Evolutionary conservation across 192 early-diverging fungal genomes (phyloP).

Genomic region (Backusella tuberculispora): DNA sequence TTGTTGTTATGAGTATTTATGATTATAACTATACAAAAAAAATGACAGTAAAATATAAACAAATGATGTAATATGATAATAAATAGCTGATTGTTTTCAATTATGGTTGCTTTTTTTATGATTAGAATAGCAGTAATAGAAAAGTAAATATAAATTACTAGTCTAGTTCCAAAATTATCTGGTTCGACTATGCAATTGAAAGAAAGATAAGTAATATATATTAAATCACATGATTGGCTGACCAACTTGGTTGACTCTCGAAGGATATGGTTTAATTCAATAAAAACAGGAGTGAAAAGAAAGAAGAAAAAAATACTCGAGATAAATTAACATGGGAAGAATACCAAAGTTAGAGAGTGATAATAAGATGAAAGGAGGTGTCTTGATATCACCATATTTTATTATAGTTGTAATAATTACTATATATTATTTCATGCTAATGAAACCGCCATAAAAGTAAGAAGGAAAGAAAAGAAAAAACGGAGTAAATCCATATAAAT

Average conservation of each 20-base stretch:
- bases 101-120: background rate
- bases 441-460: background rate
- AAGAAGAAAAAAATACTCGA: background rate
- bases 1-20: background rate
- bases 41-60: background rate
- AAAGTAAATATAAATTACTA: background rate
- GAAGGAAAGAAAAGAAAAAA: background rate
- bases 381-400: background rate
- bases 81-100: background rate
- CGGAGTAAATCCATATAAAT: no score
- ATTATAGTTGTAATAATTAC: no score
- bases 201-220: background rate
- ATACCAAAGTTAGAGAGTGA: background rate
- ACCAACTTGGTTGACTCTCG: conserved; percentile 9
- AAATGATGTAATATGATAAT: background rate
- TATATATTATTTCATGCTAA: background rate
- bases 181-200: background rate
- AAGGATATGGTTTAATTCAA: conserved; percentile 11
- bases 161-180: conserved; percentile 13
- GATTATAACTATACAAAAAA: background rate
- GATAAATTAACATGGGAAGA: background rate
- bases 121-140: background rate
- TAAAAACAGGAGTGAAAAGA: conserved; percentile 10
- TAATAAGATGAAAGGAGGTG: background rate
- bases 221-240: background rate